Base-by-base conservation (phyloP, 805 yeast genomes). In the Pichia californica region DNA sequence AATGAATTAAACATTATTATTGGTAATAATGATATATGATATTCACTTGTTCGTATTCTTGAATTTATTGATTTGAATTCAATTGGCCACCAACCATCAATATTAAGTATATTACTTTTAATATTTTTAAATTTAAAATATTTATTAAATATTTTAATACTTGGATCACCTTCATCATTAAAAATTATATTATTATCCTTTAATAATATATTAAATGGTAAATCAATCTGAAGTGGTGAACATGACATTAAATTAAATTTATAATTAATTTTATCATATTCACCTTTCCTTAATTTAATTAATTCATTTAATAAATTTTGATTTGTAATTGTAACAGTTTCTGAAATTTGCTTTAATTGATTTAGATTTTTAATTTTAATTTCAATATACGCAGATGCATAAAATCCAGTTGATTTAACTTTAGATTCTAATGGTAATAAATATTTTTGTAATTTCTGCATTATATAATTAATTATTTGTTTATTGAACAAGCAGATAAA, bases 21-120 rank as follows among this genome's bases (percentile, higher is more conserved):
- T 13, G 65, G 65, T 3, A 61, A 45, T 27, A 60, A 41, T 7
- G 50, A 42, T 7, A 49, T 30, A 34, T 49, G 52, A 16, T 44
- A 49, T 7, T 47, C 47, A 7, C 34, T 28, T 4, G 50, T 38
- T 19, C 25, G 41, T 1, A 40, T 15, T 6, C 31, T 32, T 9
- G 33, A 28, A 4, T 39, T 36, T 13, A 45, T 37, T 3, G n/a
- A 31, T 16, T 51, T 55, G 27, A 25, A 61, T 5, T 40, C 34
- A 2, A 25, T 31, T 2, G 65, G 65, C 60, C 61, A 58, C 25
- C 29, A 38, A 1, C 46, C 30, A 13, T 32, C 34, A 4, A 15
- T 5, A 14, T 28, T 15, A 7, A 41, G 28, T 31, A 38, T 40
- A n/a, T 27, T 16, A 2, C 44, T 37, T 5, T 29, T 20, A 3